phyloP scores from a whole-genome alignment of 129 eudicot species.

The Erigeron canadensis region DNA sequence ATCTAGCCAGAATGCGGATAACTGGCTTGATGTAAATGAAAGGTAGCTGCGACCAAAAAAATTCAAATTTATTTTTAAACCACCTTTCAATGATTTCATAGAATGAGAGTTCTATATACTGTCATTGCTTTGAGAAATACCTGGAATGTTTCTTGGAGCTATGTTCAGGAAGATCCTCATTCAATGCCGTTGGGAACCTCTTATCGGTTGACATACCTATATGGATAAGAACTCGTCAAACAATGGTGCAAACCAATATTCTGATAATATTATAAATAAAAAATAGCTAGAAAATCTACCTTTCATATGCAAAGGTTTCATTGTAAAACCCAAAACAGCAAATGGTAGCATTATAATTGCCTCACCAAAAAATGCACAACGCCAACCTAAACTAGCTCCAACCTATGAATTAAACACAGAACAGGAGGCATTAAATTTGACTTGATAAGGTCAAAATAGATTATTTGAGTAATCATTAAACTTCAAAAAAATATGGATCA shows the following conservation, averaged over 20 bases:
- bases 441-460: neutral
- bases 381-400: slow-evolving; percentile 61
- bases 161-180: slow-evolving; percentile 25
- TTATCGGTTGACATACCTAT: slow-evolving; percentile 31
- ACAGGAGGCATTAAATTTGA: neutral
- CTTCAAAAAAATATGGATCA: neutral
- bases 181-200: slow-evolving; percentile 23
- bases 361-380: slow-evolving; percentile 82
- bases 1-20: slow-evolving; percentile 54
- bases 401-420: slow-evolving; percentile 51
- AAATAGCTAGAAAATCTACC: slow-evolving; percentile 38
- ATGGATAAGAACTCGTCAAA: slow-evolving; percentile 5
- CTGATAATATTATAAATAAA: neutral
- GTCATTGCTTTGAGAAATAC: slow-evolving; percentile 26
- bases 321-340: slow-evolving; percentile 75
- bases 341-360: slow-evolving; percentile 87
- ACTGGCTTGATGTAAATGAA: slow-evolving; percentile 28
- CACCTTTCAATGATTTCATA: slow-evolving; percentile 7
- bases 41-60: slow-evolving; percentile 42
- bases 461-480: neutral
- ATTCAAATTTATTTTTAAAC: neutral
- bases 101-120: neutral
- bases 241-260: neutral
- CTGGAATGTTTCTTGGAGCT: slow-evolving; percentile 39
- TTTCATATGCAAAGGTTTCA: slow-evolving; percentile 91